A percentile compares a stretch with the other conserved stretches of the same genome.
Conservation (phyloP, 768 basidiomycete species). For the Chlorophyllum brunneum region DNA sequence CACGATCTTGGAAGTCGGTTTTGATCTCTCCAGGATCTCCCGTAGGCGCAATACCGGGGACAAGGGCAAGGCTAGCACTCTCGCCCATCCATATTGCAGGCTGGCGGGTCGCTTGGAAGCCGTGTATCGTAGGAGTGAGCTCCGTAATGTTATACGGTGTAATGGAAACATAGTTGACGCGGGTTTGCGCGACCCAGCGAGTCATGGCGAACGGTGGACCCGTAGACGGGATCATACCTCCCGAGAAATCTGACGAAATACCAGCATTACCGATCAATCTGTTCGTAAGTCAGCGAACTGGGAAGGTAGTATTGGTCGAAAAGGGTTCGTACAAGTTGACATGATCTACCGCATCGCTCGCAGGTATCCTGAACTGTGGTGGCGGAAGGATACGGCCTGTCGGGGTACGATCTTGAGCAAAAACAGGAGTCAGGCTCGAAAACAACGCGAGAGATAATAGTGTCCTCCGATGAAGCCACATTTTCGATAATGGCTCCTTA, state of each 20-base stretch:
- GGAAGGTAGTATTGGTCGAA: no score
- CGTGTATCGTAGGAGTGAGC: conserved; percentile 43
- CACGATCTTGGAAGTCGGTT: background rate
- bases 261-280: conserved; percentile 69
- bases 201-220: conserved; percentile 84
- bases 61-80: conserved; percentile 55
- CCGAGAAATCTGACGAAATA: conserved; percentile 61
- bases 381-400: conserved; percentile 11
- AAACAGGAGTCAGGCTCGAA: background rate
- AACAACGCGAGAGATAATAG: background rate
- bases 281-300: conserved; percentile 11
- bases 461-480: background rate
- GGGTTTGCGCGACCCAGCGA: conserved; percentile 78
- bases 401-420: conserved; percentile 3
- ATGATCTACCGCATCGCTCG: conserved; percentile 5
- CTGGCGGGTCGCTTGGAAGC: conserved; percentile 77
- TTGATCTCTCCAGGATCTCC: background rate
- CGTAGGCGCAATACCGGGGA: conserved; percentile 44
- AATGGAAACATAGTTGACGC: conserved; percentile 68
- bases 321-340: background rate
- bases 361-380: conserved; percentile 7
- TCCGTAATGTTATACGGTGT: conserved; percentile 52
- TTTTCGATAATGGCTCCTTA: background rate
- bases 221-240: conserved; percentile 73
- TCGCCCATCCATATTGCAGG: conserved; percentile 91